These are phyloP conservation scores for Backusella macrospora DNA, from an alignment of 192 early-diverging fungal genomes.

Conservation along the genomic window DNA sequence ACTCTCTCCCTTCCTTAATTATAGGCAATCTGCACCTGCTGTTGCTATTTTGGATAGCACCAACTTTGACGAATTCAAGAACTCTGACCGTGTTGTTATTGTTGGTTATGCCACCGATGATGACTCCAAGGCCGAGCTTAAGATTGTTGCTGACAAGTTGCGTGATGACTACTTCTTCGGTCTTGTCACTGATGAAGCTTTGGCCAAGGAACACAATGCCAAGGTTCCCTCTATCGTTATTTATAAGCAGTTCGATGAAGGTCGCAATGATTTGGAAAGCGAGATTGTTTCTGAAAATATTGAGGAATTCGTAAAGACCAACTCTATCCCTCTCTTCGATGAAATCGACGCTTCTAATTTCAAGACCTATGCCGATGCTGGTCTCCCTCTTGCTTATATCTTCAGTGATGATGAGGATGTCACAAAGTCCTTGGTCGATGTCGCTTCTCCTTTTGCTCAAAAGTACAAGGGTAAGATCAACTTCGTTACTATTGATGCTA, in stretches of 20 bases:
- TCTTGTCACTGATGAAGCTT: constrained; percentile 65
- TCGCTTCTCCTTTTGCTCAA: constrained; percentile 77
- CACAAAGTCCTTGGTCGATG: constrained; percentile 54
- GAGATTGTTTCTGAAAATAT: constrained; percentile 65
- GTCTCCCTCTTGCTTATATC: constrained; percentile 88
- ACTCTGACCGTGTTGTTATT: constrained; percentile 88
- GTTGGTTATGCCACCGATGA: constrained; percentile 79
- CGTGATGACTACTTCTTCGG: constrained; percentile 92
- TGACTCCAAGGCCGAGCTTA: constrained; percentile 66
- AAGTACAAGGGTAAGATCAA: constrained; percentile 84
- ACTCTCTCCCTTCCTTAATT: not conserved
- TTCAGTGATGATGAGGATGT: constrained; percentile 71
- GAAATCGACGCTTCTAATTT: constrained; percentile 93
- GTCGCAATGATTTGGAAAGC: constrained; percentile 59
- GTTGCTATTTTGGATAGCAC: constrained; percentile 69
- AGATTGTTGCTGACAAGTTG: constrained; percentile 71
- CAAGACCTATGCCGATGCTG: constrained; percentile 79
- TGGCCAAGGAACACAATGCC: constrained; percentile 56
- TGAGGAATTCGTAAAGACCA: constrained; percentile 71
- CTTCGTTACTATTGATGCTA: constrained; percentile 92
- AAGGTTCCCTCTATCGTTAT: constrained; percentile 70
- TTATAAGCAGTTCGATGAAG: constrained; percentile 93
- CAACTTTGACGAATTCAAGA: constrained; percentile 74
- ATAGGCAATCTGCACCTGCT: constrained; percentile 81
- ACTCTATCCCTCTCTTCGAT: constrained; percentile 86